Evolutionary conservation across 1,139 yeast genomes (phyloP), one percentile per base, ranked within the genome.

Genomic region (Candida sojae): DNA sequence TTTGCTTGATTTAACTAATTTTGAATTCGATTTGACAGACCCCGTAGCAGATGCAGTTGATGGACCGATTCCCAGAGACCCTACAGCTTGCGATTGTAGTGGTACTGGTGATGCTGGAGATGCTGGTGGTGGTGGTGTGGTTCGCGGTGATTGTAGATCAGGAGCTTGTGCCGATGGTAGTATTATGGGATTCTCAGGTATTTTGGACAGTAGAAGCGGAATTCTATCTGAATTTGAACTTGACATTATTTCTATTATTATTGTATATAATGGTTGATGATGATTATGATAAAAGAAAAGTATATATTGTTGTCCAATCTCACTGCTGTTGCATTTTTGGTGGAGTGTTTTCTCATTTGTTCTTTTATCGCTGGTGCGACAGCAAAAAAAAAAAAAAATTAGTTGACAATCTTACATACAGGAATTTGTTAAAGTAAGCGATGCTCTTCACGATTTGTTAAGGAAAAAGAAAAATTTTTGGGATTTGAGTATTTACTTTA

Each of bases 1-100:
- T 52, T 83, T 77, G 43, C 70, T 68, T 38, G 73, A 66, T 46
- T 69, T 73, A 21, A 70, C 59, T 41, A 69, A 61, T 49, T 61
- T 66, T 25, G 67, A 62, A 21, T 55, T 54, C 28, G 63, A 61
- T 48, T 58, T 60, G 23, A 50, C 46, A 5, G 50, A 29, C 3
- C 28, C 36, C 7, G 44, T 31, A 21, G 39, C 23, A 9, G 32
- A 33, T 26, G 48, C 17, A 13, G 44, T 21, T 33, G 38, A 41
- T n/a, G 7, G 36, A n/a, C 21, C 21, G 3, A 17, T 17, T 17
- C 21, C 21, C 21, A 17, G 21, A 3, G 21, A 17, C 3, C 21
- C 21, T 17, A 17, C 21, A 17, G 3, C 21, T 17, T 17, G 21
- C 21, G 21, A 17, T 17, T 17, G 21, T 17, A 17, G 21, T 17